Evolutionary conservation across 352 stramenopile genomes (phyloP), one percentile per base, ranked within the genome.

Genomic region (Elongisporangium anandrum): DNA sequence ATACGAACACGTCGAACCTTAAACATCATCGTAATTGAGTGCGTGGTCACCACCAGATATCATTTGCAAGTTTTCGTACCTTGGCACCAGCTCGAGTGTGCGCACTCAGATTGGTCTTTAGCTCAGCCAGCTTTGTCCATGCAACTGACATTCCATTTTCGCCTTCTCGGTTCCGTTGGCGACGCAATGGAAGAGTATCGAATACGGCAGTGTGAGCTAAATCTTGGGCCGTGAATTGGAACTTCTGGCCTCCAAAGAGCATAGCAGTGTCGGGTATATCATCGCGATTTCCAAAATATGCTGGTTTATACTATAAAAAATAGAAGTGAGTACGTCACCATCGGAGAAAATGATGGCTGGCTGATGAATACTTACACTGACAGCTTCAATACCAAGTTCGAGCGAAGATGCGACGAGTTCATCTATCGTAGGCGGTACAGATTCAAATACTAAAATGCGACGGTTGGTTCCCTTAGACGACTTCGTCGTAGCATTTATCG

Each of bases 241-340:
- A 89, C 38, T 86, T 88, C 41, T 81, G 73, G 6, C 86, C 84
- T 47, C 79, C 85, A 68, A 92, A 95, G 6, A 92, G 57, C 52
- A 94, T 72, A 2, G 81, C 56, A 63, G 91, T 90, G 0, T 81
- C 72, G 13, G 86, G 84, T 17, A 92, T 86, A 61, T 95, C 82
- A 4, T 61, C 54, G 15, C 55, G 45, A 13, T 69, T 64, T 26
- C 79, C 87, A 50, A 88, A 95, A 57, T 74, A 82, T 1, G 78
- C 82, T 23, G 61, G 39, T 61, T 66, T 60, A 54, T 88, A 74
- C 86, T 92, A 61, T 9, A 22, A 22, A 38, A 10, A 47, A 7
- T 41, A 48, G 34, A 41, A 52, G 16, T 34, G 19, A 53, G 29
- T 52, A 22, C 22, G 24, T 59, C 52, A 15, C 4, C 26, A 34